Evolutionary conservation across 805 yeast genomes (phyloP).

Genomic region (Ogataea trehaloabstinens): DNA sequence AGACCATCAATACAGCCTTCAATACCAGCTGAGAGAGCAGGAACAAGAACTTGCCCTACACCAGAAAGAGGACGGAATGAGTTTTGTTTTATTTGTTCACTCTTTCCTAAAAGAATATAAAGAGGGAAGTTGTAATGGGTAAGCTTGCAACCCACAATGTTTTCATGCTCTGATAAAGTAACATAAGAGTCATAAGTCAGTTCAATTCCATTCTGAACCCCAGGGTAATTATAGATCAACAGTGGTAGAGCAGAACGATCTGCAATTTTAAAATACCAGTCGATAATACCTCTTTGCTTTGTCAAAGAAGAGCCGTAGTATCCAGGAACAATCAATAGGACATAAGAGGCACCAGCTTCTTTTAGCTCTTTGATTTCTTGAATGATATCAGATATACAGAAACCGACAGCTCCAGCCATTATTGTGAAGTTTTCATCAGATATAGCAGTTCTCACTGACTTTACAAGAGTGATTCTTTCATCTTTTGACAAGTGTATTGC

Average conservation of each 20-base stretch:
- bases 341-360: constrained; percentile 36
- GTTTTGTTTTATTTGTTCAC: constrained; percentile 35
- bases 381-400: constrained; percentile 41
- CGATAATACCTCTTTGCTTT: constrained; percentile 43
- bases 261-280: constrained; percentile 41
- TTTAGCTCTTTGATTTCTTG: constrained; percentile 34
- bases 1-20: constrained; percentile 51
- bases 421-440: constrained; percentile 35
- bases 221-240: constrained; percentile 44
- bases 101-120: constrained; percentile 41
- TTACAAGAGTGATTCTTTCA: constrained; percentile 38
- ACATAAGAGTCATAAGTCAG: constrained; percentile 36
- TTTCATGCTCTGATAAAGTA: constrained; percentile 40
- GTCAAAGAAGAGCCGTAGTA: constrained; percentile 43
- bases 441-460: constrained; percentile 35
- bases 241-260: constrained; percentile 40
- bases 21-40: constrained; percentile 43
- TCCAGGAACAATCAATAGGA: constrained; percentile 42
- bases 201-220: constrained; percentile 39
- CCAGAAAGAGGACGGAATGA: constrained; percentile 46
- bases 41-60: constrained; percentile 47
- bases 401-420: constrained; percentile 47
- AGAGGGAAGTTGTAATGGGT: constrained; percentile 49
- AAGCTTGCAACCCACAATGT: constrained; percentile 48
- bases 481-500: constrained; percentile 43